Percentiles rank a stretch among this genome's conserved stretches.
These are phyloP conservation scores for Letharia lupina DNA, from an alignment of 495 filamentous ascomycete genomes.

Conservation along the genomic window DNA sequence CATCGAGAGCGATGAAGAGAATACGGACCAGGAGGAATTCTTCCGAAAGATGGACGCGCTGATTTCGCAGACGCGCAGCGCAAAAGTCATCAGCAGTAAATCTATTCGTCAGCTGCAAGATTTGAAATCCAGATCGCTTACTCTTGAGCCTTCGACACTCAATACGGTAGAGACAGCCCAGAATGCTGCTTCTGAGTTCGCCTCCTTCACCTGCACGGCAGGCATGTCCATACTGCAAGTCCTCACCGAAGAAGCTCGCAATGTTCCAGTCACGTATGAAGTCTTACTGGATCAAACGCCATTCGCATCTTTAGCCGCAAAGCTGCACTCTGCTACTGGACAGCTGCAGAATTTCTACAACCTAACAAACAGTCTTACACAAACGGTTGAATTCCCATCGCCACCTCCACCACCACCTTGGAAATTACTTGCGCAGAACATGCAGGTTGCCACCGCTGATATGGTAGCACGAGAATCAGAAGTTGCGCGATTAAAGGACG, in stretches of 20 bases:
- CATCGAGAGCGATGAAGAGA: slow-evolving; percentile 46
- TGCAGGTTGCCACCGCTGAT: slow-evolving; percentile 68
- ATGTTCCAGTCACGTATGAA: slow-evolving; percentile 53
- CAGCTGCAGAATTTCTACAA: slow-evolving; percentile 64
- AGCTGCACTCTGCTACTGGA: slow-evolving; percentile 54
- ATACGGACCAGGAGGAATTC: slow-evolving; percentile 58
- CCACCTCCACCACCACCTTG: slow-evolving; percentile 65
- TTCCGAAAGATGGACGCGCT: slow-evolving; percentile 62
- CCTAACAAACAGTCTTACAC: slow-evolving; percentile 63
- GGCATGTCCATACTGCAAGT: slow-evolving; percentile 57
- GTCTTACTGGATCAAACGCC: slow-evolving; percentile 55
- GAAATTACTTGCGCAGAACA: slow-evolving; percentile 69
- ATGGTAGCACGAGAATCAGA: slow-evolving; percentile 74
- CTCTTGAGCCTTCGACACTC: slow-evolving; percentile 53
- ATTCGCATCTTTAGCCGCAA: slow-evolving; percentile 59
- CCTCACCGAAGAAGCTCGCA: slow-evolving; percentile 66
- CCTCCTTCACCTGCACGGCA: slow-evolving; percentile 54
- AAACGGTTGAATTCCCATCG: slow-evolving; percentile 68
- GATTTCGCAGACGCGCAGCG: slow-evolving; percentile 65
- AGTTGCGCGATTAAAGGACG: slow-evolving; percentile 63
- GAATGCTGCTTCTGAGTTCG: slow-evolving; percentile 54
- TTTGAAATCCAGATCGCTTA: slow-evolving; percentile 65
- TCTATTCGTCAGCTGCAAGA: slow-evolving; percentile 70
- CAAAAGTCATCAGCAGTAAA: slow-evolving; percentile 79
- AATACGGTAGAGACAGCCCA: slow-evolving; percentile 54